A percentile compares a stretch with the other conserved stretches of the same genome.
Conservation (phyloP, 345 rosid species). For the Lenwebbia sp. region DNA sequence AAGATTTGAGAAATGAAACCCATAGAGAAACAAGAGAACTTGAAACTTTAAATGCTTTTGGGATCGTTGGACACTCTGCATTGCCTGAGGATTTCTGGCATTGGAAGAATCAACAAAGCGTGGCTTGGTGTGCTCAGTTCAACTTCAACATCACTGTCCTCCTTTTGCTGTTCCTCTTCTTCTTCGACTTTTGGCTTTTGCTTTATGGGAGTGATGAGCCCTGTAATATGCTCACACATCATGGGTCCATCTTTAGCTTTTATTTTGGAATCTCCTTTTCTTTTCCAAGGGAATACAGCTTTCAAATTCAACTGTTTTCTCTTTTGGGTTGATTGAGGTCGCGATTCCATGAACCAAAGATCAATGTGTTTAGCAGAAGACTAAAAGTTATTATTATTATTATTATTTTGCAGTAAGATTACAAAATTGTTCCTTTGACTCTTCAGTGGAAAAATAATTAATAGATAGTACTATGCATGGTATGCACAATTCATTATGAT, state of each 20-base stretch:
- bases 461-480: neutral
- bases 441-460: neutral
- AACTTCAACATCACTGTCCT: neutral
- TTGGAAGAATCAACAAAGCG: neutral
- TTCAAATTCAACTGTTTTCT: neutral
- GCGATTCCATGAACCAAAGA: neutral
- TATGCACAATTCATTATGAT: neutral
- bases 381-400: neutral
- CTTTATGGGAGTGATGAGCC: neutral
- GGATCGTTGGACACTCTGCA: neutral
- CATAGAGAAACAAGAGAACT: constrained; percentile 27
- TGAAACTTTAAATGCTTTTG: neutral
- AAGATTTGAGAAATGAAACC: constrained; percentile 30
- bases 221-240: neutral
- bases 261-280: constrained; percentile 34
- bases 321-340: neutral
- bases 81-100: neutral
- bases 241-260: neutral
- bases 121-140: neutral
- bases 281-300: constrained; percentile 6
- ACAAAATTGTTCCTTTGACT: neutral
- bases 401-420: neutral
- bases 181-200: neutral
- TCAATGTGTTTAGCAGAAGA: neutral
- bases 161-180: neutral